Evolutionary conservation across 192 early-diverging fungal species (phyloP).

Genomic region (Backusella morwellensis): DNA sequence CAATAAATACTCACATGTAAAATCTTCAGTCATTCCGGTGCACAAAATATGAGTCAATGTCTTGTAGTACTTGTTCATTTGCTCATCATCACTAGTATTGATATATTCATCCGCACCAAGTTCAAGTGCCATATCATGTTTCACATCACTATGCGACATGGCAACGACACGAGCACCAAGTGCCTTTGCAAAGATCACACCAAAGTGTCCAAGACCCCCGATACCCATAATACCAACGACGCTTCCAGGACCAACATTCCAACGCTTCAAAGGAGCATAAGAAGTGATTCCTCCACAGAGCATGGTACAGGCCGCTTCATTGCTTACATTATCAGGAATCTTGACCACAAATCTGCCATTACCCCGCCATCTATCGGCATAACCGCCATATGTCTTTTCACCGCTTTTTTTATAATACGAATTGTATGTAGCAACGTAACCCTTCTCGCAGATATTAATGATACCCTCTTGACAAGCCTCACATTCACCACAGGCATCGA

Average conservation of each 20-base stretch:
- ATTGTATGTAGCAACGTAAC: slow-evolving; percentile 49
- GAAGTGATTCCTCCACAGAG: slow-evolving; percentile 78
- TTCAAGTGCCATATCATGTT: slow-evolving; percentile 49
- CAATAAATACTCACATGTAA: background rate
- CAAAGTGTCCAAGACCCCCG: slow-evolving; percentile 63
- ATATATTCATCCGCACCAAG: slow-evolving; percentile 58
- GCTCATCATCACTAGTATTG: background rate
- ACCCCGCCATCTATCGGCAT: slow-evolving; percentile 43
- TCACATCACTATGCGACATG: slow-evolving; percentile 49
- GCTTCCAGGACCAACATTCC: slow-evolving; percentile 39
- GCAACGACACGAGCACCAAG: slow-evolving; percentile 49
- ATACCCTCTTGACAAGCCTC: slow-evolving; percentile 35
- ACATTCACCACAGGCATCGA: slow-evolving; percentile 52
- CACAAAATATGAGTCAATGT: slow-evolving; percentile 6
- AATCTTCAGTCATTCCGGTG: background rate
- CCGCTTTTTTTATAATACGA: slow-evolving; percentile 11
- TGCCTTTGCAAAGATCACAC: slow-evolving; percentile 52
- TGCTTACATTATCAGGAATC: slow-evolving; percentile 45
- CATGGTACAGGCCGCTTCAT: slow-evolving; percentile 62
- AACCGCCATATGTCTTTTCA: slow-evolving; percentile 39
- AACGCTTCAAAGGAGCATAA: slow-evolving; percentile 46
- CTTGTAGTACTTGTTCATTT: background rate
- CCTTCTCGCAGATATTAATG: slow-evolving; percentile 40
- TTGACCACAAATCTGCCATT: slow-evolving; percentile 56
- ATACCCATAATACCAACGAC: slow-evolving; percentile 58